Evolutionary conservation across 305 asterid species (phyloP), one percentile per base, ranked within the genome.

Genomic region (Caryopteris hybrid): DNA sequence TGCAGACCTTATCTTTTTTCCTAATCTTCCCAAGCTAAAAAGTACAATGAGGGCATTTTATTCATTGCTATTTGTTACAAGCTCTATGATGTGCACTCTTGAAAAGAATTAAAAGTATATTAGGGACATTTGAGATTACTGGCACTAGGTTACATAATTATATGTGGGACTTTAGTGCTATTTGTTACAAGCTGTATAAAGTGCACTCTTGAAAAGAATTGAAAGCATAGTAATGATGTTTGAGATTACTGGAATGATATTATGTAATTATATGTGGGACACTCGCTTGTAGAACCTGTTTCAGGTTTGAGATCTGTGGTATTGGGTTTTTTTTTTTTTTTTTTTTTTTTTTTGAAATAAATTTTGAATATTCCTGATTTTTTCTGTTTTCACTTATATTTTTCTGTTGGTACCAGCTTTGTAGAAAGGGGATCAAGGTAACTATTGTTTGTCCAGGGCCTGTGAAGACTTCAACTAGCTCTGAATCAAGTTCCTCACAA

Each of bases 371-470:
- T 46, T 64, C 63, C 50, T 31, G 67, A 47, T 73, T 21, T 34
- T 43, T 56, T 41, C 42, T 33, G 22, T 54, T 47, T 21, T 73
- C 5, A 34, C 64, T 45, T 73, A 17, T 45, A 43, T 34, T 23
- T 54, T 64, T 76, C 12, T 46, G 46, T 6, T 64, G 60, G 23
- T 77, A 75, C 73, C 88, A 93, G 97, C 95, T 93, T 70, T 84
- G 73, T 68, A 71, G 18, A 69, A 90, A 76, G 77, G 99, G 99
- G 69, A 88, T 93, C 86, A 85, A 85, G 88, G 97, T 93, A 56
- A 93, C 99, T 60, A 78, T 90, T 76, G 90, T 93, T 70, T 88
- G 95, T 79, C 99, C 99, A 2, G 97, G 99, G 61, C 99, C 99
- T 34, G 80, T 93, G 75, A 79, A 76, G 73, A 84, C 98, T 38